Base-by-base conservation (phyloP, 2,329 filamentous ascomycete genomes). In the Pestalotiopsis sp. region DNA sequence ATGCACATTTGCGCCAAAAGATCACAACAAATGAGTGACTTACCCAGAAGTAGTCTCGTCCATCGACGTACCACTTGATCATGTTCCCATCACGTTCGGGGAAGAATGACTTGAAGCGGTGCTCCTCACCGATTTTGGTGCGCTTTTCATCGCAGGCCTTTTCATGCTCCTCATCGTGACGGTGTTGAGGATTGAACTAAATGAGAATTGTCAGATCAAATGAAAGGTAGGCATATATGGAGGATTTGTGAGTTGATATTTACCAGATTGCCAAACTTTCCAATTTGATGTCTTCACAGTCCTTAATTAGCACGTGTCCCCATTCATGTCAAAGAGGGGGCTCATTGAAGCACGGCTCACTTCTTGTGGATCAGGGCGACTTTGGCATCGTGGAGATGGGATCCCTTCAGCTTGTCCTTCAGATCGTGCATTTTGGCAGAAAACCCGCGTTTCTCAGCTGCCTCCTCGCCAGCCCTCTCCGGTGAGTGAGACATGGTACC, bases 51-150 rank as follows among this genome's bases (percentile, higher is more conserved):
- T 99, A 99, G 81, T 98, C 93, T 70, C 94, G 87, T 3, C 94
- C 96, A 78, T 98, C 96, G 12, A 98, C 93, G 81, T 98, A 98
- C 95, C 95, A 99, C 83, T 98, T 98, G 78, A 96, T 86, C 68
- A 92, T 86, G 79, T 98, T 98, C 36, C 91, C 92, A 12, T 95
- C 90, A 58, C 91, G 90, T 78, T 95, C 91, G 0, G 95, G 95
- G 49, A 97, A 97, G 81, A 93, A 99, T 3, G 93, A 97, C n/a
- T 92, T 79, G 83, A 94, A 98, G 57, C 95, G 91, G 77, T 98
- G 91, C 14, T 88, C 86, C 68, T 95, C 88, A 72, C 87, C 86
- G 64, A 96, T 91, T 17, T 82, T 86, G 23, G 86, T 88, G 69
- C 96, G 89, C 82, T 97, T 97, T 13, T 87, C 87, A 78, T 98